Evolutionary conservation across 495 filamentous ascomycete genomes (phyloP), one percentile per base, ranked within the genome.

Genomic region (Podospora bellae-mahoneyi): DNA sequence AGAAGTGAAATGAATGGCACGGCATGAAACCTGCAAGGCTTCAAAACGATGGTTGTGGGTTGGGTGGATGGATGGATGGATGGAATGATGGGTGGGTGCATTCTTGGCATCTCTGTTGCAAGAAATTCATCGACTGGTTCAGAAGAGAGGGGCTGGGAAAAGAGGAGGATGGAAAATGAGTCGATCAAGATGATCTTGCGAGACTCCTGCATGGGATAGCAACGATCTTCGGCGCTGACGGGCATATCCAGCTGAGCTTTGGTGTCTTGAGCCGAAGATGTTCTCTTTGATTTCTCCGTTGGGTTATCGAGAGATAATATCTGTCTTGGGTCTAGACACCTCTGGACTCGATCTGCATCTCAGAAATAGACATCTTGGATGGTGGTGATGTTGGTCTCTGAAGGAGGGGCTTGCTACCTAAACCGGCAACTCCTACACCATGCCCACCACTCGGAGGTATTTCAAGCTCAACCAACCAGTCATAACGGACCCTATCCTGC

Each of bases 61-160:
- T 32, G 3, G 30, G 30, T 32, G 23, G 23, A 23, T 32, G 30
- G 30, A 32, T 32, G 30, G 3, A 32, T 32, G 30, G 7, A 4
- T 32, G 30, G 7, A 4, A 4, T 32, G 30, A 32, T 7, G 30
- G 7, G 30, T 32, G 30, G 30, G 30, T 61, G 16, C 30, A 26
- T 61, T 26, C 59, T 28, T 32, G 30, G 16, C 23, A 20, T 32
- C 56, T 9, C 19, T 20, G 1, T 20, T 58, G 56, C n/a, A 58
- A 27, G 23, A 58, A 27, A 58, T n/a, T 5, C 9, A 58, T 7
- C n/a, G 16, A 58, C 10, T 20, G 18, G 16, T 5, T n/a, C 0
- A 57, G 18, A 57, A 57, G 58, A 61, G 18, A 61, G 59, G n/a
- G 59, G 59, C n/a, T 20, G 10, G 59, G 39, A 10, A 13, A 48